Conservation (phyloP, 345 rosid species). For the Reutealis trisperma region DNA sequence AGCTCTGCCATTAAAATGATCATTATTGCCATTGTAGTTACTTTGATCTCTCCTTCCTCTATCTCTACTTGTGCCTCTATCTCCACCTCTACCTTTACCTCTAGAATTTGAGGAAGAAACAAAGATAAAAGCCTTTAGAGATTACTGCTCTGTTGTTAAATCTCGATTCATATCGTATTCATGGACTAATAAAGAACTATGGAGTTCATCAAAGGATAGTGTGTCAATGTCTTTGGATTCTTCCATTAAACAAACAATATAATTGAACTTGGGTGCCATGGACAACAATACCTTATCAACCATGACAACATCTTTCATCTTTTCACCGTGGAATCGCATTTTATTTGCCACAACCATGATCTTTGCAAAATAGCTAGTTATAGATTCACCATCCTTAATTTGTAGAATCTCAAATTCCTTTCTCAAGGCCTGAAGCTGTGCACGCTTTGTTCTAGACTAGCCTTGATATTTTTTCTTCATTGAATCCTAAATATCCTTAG, state of each 20-base stretch:
- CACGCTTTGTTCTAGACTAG: neutral
- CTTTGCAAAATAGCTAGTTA: neutral
- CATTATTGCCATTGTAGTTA: too few relatives aligned
- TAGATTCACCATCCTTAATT: neutral
- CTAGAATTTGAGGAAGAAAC: too few relatives aligned
- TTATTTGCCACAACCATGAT: neutral
- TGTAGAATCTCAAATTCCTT: neutral
- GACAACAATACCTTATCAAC: neutral
- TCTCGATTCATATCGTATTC: neutral
- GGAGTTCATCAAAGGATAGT: neutral
- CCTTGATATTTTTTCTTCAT: neutral
- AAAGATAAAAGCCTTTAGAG: neutral
- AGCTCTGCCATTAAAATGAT: too few relatives aligned
- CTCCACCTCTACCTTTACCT: too few relatives aligned
- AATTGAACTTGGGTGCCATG: neutral
- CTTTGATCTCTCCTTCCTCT: too few relatives aligned
- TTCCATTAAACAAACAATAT: neutral
- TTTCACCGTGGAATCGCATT: neutral
- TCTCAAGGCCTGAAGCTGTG: neutral
- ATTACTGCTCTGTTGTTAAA: neutral
- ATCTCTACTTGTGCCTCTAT: too few relatives aligned
- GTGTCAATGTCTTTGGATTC: neutral
- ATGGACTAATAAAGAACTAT: neutral
- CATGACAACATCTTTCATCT: neutral
- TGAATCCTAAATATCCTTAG: neutral